Evolutionary conservation across 805 yeast genomes (phyloP), one percentile per base, ranked within the genome.

Genomic region (Debaryomyces hansenii): DNA sequence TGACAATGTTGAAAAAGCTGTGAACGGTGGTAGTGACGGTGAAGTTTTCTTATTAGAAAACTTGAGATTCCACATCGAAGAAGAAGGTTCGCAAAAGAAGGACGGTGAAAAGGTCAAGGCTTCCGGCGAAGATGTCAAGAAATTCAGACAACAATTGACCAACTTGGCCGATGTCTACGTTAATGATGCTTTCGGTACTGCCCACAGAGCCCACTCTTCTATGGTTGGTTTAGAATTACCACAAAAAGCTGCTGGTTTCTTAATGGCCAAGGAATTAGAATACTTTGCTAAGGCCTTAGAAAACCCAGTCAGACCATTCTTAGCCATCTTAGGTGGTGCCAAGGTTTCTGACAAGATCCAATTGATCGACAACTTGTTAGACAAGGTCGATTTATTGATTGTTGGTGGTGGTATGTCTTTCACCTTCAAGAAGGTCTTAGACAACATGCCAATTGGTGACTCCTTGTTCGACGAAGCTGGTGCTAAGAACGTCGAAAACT

Each of bases 371-470:
- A 94, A 91, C 84, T 79, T 84, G 74, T 82, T 92, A 66, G 94
- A 92, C 81, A 94, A 94, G 84, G 98, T 94, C 65, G 87, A 94
- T 76, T 75, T 85, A 55, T 80, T 94, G 70, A 90, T 94, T 76
- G 84, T 94, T 65, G 98, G 99, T 71, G 99, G 99, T 79, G 99
- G 99, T 78, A 94, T 94, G 99, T 94, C 99, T 52, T 94, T 92
- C 87, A 94, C 99, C 63, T 94, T 94, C 85, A 90, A 88, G 83
- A 94, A 94, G 83, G 87, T 92, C 45, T 67, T 90, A 54, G 87
- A 90, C 74, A 79, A 81, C 69, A 83, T 90, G 76, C 72, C 84
- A 55, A 94, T 94, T 60, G 99, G 99, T 73, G 77, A 85, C 72
- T 94, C 99, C 33, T 79, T 94, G 66, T 94, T 67, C 75, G 99